Conservation (phyloP, 106 monocot species). For the Dendrobium officinale region DNA sequence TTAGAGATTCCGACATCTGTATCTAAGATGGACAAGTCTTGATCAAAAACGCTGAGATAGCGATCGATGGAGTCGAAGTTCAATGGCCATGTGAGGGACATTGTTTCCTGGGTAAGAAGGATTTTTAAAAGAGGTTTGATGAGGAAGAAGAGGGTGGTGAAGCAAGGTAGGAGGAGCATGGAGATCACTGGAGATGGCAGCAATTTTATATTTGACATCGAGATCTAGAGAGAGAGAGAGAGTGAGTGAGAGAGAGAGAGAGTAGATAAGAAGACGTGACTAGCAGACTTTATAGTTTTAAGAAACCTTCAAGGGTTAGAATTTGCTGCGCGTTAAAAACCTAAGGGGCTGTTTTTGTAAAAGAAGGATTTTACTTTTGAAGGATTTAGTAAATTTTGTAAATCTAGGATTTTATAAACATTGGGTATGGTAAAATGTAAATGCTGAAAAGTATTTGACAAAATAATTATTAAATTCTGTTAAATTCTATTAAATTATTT, state of each 20-base stretch:
- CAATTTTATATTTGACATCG: not conserved
- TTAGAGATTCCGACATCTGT: not conserved
- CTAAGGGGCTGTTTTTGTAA: no score
- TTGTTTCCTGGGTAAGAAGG: not conserved
- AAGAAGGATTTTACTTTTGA: no score
- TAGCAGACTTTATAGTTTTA: no score
- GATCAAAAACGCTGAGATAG: not conserved
- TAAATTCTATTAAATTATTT: no score
- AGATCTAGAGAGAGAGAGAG: not conserved
- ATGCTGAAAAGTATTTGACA: no score
- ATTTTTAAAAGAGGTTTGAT: not conserved
- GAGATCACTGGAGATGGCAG: not conserved
- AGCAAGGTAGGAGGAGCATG: constrained; percentile 6
- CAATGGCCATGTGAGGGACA: constrained; percentile 1
- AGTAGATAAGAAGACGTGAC: not conserved
- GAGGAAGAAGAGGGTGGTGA: not conserved
- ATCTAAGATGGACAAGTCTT: not conserved
- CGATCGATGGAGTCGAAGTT: constrained; percentile 2
- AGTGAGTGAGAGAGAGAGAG: not conserved
- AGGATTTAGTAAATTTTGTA: no score
- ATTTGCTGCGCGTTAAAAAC: no score
- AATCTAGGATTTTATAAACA: no score
- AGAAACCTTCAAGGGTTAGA: no score
- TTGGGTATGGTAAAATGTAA: no score
- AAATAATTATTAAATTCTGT: no score